Evolutionary conservation across 805 yeast genomes (phyloP), one percentile per base, ranked within the genome.

Genomic region (Starmerella potacharoeniae): DNA sequence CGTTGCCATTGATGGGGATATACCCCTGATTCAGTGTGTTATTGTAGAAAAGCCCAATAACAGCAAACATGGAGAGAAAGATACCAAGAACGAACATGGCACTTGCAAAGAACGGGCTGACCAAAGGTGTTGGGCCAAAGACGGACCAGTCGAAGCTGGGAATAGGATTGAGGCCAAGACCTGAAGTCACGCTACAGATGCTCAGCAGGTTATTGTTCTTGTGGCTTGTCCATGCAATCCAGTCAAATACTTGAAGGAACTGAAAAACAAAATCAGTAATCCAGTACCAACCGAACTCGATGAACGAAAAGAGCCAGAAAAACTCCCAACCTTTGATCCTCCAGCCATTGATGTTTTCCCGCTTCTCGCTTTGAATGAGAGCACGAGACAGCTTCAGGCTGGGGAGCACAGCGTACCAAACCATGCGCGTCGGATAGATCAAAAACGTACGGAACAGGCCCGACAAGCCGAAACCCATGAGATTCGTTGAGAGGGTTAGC

Each of bases 381-480:
- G 82, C 77, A 52, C 74, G 70, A 64, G 77, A 77, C 49, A 79
- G 64, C 22, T 79, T 76, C 42, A 79, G 57, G 0, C 74, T 68
- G 17, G 82, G 81, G 55, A 79, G 60, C 5, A 69, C 55, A 5
- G 73, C 68, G 45, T 81, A 83, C 85, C 84, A 81, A 34, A 81
- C 62, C 9, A 80, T 70, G 55, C 73, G 68, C 2, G 69, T 68
- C 13, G 82, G 82, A 60, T 80, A 80, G 8, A 81, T 74, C 4
- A 74, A 74, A 44, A 82, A 78, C 56, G 77, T 77, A 62, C 84
- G 75, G 75, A 81, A 74, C 33, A 83, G 62, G 49, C 84, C 83
- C 6, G 88, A 85, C 64, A 83, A 75, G 0, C 85, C 83, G 63
- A 80, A 77, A 28, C 88, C 89, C 59, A 83, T 68, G 55, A 78